phyloP scores from a whole-genome alignment of 257 asterid species.

The Schizonepeta tenuifolia region DNA sequence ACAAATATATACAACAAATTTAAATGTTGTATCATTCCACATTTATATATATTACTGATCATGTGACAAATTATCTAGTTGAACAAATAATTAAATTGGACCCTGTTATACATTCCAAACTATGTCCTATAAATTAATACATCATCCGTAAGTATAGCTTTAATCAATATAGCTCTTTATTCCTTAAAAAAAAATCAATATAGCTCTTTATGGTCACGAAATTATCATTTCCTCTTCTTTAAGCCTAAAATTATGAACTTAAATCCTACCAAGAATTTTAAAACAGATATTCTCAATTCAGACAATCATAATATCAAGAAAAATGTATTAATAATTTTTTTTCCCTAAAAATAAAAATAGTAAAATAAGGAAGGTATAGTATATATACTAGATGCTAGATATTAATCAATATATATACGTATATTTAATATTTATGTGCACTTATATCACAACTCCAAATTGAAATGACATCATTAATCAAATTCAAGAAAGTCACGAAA shows the following conservation, averaged over 20 bases:
- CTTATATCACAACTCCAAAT: not conserved
- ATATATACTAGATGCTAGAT: no score
- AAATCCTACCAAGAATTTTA: no score
- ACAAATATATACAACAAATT: not conserved
- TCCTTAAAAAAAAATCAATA: no score
- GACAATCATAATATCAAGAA: not conserved
- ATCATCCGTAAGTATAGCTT: not conserved
- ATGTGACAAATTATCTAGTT: not conserved
- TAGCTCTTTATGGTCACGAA: not conserved
- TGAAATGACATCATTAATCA: not conserved
- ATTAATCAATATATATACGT: no score
- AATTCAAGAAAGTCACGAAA: constrained; percentile 27
- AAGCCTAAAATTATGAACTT: not conserved
- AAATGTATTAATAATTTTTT: no score
- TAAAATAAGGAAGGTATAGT: no score
- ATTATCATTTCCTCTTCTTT: not conserved
- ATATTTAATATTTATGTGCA: no score
- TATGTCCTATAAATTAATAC: not conserved
- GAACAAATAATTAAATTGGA: not conserved
- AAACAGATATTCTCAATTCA: no score
- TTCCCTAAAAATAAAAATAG: no score
- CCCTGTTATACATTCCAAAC: not conserved
- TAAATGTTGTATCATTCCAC: not conserved
- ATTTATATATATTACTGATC: not conserved
- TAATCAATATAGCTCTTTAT: no score